Conservation (phyloP, 352 stramenopile species). For the Globisporangium apiculatum region DNA sequence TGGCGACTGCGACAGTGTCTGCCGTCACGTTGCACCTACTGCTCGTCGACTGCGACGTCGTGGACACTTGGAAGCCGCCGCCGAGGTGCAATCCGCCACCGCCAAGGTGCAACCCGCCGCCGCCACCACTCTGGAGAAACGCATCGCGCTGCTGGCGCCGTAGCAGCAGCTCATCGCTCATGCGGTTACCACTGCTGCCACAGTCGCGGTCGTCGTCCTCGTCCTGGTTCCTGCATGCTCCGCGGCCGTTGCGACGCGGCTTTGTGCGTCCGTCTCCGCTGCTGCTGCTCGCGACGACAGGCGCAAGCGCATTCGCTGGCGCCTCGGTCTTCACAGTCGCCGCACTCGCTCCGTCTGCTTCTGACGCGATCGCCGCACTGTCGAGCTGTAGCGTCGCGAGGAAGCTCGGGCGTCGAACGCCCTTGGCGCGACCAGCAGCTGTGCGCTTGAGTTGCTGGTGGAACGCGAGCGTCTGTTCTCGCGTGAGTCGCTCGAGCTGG, state of each 20-base stretch:
- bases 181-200: constrained; percentile 1
- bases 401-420: constrained; percentile 20
- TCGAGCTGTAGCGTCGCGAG: constrained; percentile 25
- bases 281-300: neutral
- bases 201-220: neutral
- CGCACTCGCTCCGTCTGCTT: neutral
- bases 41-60: neutral
- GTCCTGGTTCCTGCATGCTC: neutral
- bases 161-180: neutral
- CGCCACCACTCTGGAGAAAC: constrained; percentile 9
- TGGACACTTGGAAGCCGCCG: constrained; percentile 26
- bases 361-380: neutral
- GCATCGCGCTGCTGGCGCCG: constrained; percentile 8
- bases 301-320: neutral
- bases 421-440: constrained; percentile 4
- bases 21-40: neutral
- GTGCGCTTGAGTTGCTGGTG: constrained; percentile 16
- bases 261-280: neutral
- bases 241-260: neutral
- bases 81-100: constrained; percentile 18
- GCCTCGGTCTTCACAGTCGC: neutral
- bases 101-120: too few relatives aligned
- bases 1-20: neutral
- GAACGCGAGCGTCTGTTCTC: constrained; percentile 15
- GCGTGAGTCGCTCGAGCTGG: constrained; percentile 7